These are phyloP conservation scores for Aleurites moluccanus DNA, from an alignment of 441 rosid species.

Conservation along the genomic window DNA sequence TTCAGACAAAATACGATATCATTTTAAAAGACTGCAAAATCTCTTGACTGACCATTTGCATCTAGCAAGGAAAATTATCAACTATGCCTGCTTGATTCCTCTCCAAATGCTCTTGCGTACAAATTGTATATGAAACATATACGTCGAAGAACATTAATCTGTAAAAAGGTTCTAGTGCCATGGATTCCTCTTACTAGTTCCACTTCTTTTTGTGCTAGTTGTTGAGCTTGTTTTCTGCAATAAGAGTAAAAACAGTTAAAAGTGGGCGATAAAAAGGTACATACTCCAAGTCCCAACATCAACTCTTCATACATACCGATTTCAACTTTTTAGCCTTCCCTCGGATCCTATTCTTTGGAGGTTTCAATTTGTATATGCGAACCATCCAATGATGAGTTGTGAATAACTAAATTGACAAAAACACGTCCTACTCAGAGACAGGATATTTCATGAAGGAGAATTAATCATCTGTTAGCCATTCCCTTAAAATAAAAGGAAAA, in stretches of 20 bases:
- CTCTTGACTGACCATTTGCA: slow-evolving; percentile 18
- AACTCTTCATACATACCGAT: slow-evolving; percentile 43
- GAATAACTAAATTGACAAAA: slow-evolving; percentile 61
- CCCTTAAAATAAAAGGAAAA: neutral
- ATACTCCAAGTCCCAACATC: neutral
- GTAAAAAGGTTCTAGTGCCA: slow-evolving; percentile 51
- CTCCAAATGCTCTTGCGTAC: slow-evolving; percentile 22
- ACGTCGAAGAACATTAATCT: slow-evolving; percentile 19
- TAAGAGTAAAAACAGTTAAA: slow-evolving; percentile 1
- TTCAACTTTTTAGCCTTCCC: slow-evolving; percentile 75
- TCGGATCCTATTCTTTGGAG: slow-evolving; percentile 79
- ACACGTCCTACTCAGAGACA: slow-evolving; percentile 4
- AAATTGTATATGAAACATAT: slow-evolving; percentile 22
- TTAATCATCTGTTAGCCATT: neutral
- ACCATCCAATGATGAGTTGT: slow-evolving; percentile 99
- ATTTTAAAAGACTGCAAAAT: slow-evolving; percentile 27
- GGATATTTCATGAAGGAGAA: neutral
- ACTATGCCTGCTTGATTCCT: slow-evolving; percentile 17
- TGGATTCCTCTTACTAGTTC: slow-evolving; percentile 68
- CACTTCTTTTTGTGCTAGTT: slow-evolving; percentile 45
- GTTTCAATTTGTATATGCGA: slow-evolving; percentile 87
- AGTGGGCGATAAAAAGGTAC: neutral
- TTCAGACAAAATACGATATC: slow-evolving; percentile 13
- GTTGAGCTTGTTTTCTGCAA: slow-evolving; percentile 69
- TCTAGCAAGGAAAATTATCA: slow-evolving; percentile 11